Conservation (phyloP, 305 asterid species). For the Fraxinus sp. region DNA sequence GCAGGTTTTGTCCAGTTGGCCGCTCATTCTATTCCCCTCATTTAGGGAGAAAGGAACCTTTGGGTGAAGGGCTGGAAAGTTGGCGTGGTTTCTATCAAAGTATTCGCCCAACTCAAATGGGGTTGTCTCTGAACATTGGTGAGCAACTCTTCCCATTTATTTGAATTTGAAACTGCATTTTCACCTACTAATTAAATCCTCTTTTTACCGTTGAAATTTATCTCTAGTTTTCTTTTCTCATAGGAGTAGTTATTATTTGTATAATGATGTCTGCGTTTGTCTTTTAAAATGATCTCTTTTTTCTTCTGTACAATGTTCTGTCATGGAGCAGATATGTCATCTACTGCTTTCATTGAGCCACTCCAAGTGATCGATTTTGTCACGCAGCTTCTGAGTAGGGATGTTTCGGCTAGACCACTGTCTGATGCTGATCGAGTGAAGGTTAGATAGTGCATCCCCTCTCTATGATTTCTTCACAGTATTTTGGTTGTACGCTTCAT, state of each 20-base stretch:
- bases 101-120: conserved; percentile 43
- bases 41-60: conserved; percentile 75
- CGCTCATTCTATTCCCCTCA: conserved; percentile 84
- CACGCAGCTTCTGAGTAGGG: conserved; percentile 72
- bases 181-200: background rate
- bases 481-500: background rate
- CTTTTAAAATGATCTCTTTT: background rate
- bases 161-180: background rate
- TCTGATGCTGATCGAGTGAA: conserved; percentile 91
- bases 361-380: conserved; percentile 34
- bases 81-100: background rate
- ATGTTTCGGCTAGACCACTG: conserved; percentile 65
- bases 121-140: conserved; percentile 89
- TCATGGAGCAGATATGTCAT: conserved; percentile 81
- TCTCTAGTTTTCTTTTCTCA: background rate
- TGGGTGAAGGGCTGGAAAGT: conserved; percentile 50
- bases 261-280: background rate
- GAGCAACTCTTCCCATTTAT: conserved; percentile 15
- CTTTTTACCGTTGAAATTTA: background rate
- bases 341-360: conserved; percentile 98
- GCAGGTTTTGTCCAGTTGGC: conserved; percentile 73
- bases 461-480: background rate
- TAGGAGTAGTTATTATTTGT: background rate
- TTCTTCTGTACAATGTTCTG: background rate
- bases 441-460: conserved; percentile 35